Base-by-base conservation (phyloP, 2,329 filamentous ascomycete species). In the Tolypocladium amazonense region DNA sequence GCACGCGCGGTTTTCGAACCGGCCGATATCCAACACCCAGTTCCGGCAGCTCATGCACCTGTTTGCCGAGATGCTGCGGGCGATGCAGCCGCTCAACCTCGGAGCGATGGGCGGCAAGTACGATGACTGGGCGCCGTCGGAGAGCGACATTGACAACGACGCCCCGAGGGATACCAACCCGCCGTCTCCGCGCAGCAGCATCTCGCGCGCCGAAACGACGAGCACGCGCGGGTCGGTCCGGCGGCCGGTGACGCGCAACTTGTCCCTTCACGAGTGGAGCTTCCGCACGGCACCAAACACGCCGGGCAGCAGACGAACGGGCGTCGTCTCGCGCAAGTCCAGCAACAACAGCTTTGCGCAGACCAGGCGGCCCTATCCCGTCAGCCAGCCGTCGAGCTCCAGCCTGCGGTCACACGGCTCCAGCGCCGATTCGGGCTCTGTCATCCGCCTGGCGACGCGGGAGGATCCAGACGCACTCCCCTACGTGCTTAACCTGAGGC, bases 31-130 rank as follows among this genome's bases (percentile, higher is more conserved):
- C 3, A 88, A 92, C 65, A 68, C 74, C 0, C 81, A 88, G 57
- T 97, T 99, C 70, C 81, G 88, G 43, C 76, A 81, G 27, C 77
- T 97, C 37, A 97, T 97, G 91, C 82, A 86, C 60, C 79, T 89
- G 33, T 97, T 97, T 72, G 89, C 92, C 2, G 85, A 89, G 58
- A 77, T 97, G 0, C 77, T 97, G 18, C 84, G 88, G 58, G 82
- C 81, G 23, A 96, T 97, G 89, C 81, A 77, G 35, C 79, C 83
- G 0, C 75, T 90, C 3, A 78, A 88, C 60, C 75, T 81, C 0
- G 75, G 75, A 0, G 70, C 85, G 5, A 69, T 90, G 6, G 70
- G 73, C 33, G 65, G 61, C 20, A 65, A 67, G 2, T 65, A 65
- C 18, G 66, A 67, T 5, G 64, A 62, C 35, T 65, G 62, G 43